These are phyloP conservation scores for Phialemoniopsis sp. DNA, from an alignment of 2,329 filamentous ascomycete genomes.

Conservation along the genomic window DNA sequence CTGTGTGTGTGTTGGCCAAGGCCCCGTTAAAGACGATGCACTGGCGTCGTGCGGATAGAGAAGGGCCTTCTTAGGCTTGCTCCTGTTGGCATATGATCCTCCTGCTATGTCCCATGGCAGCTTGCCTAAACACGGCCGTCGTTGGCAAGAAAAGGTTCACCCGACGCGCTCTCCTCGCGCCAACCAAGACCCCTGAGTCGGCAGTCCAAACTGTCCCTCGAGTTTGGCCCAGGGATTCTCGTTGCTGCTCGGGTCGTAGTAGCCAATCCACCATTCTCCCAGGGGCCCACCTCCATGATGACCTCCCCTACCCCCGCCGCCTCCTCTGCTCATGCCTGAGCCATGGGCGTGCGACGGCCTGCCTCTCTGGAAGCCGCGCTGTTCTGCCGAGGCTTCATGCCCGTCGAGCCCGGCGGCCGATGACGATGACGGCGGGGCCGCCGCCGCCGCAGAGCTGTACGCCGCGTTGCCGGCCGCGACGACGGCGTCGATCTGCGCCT, in stretches of 20 bases:
- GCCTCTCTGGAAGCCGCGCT: too few relatives aligned
- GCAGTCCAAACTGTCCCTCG: conserved; percentile 41
- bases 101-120: background rate
- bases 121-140: background rate
- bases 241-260: conserved; percentile 66
- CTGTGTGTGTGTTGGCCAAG: too few relatives aligned
- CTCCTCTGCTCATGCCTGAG: conserved; percentile 11
- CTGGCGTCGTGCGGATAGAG: too few relatives aligned
- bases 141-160: background rate
- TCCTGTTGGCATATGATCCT: too few relatives aligned
- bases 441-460: conserved; percentile 1
- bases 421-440: background rate
- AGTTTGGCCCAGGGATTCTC: conserved; percentile 68
- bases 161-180: conserved; percentile 19
- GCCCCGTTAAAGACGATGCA: too few relatives aligned
- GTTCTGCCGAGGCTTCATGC: too few relatives aligned
- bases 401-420: conserved; percentile 7
- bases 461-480: conserved; percentile 10
- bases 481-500: conserved; percentile 20
- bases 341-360: too few relatives aligned
- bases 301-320: conserved; percentile 9
- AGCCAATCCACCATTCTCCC: conserved; percentile 56
- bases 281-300: conserved; percentile 31
- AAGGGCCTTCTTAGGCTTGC: too few relatives aligned
- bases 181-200: conserved; percentile 41